Percentiles rank a stretch among this genome's conserved stretches.
phyloP scores from a whole-genome alignment of 768 basidiomycete species.

The Mycena albidolilacea region DNA sequence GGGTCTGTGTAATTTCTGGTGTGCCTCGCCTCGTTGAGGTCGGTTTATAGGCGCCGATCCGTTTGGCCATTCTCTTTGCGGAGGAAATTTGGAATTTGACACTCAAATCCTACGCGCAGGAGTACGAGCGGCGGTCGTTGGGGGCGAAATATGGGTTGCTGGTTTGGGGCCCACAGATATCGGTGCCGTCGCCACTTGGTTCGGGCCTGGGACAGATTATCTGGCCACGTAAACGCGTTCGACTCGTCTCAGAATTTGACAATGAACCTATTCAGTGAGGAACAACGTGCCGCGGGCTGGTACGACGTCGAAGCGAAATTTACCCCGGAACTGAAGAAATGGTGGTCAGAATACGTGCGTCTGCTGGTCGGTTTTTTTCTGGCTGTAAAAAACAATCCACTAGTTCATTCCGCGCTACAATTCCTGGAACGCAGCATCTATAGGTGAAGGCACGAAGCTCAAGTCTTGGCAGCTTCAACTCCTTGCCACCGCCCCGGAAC shows the following conservation, averaged over 20 bases:
- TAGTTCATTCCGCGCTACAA: conserved; percentile 25
- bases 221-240: conserved; percentile 31
- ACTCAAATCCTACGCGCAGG: conserved; percentile 5
- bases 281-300: conserved; percentile 40
- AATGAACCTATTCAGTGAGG: conserved; percentile 16
- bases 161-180: conserved; percentile 30
- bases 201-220: conserved; percentile 28
- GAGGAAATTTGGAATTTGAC: conserved; percentile 35
- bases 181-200: conserved; percentile 38
- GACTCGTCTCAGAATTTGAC: background rate
- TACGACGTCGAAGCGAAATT: conserved; percentile 19
- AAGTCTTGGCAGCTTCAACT: conserved; percentile 35
- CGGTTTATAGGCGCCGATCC: conserved; percentile 33
- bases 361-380: no score
- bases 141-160: conserved; percentile 38
- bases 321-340: conserved; percentile 27
- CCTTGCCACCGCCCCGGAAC: conserved; percentile 30
- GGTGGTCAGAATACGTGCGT: conserved; percentile 37
- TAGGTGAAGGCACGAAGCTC: conserved; percentile 29
- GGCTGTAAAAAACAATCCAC: background rate
- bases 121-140: conserved; percentile 23
- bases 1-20: background rate
- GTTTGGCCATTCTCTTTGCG: conserved; percentile 51
- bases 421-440: conserved; percentile 12
- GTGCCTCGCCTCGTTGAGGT: background rate